Evolutionary conservation across 192 early-diverging fungal species (phyloP), one percentile per base, ranked within the genome.

Genomic region (Podila clonocystis): DNA sequence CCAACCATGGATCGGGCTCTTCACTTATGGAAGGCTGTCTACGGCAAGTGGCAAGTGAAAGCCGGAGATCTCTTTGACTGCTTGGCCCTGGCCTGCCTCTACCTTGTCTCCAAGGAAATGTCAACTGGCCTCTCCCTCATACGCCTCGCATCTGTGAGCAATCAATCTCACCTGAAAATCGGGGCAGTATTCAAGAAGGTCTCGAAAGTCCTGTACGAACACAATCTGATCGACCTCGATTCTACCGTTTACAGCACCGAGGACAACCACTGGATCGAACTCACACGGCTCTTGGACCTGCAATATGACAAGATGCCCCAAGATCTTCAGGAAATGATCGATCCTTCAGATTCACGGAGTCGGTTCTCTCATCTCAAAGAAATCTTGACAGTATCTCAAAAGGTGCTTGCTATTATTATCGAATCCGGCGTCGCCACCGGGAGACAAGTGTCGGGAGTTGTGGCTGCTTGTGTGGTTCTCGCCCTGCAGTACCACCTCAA

Each of bases 61-160:
- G 60, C 62, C 26, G 22, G 26, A 13, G n/a, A 22, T 11, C 30
- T 30, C 24, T 64, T 58, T 41, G 30, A 60, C 28, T 31, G 55
- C 9, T n/a, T 30, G 30, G 65, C 75, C 4, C 22, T 79, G 0
- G 70, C 65, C 11, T 79, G 75, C 38, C 70, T 79, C 17, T 79
- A 79, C 59, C 20, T 79, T 26, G 68, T 60, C 7, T 50, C 60
- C 50, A 71, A 67, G 65, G 75, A 79, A 48, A 24, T 69, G 19
- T 66, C 55, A 26, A 72, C 41, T 28, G 65, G 65, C 0, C 8
- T 79, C 19, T 58, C 69, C 4, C 38, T 79, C 5, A 11, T 67
- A 38, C 57, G 72, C 11, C 12, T 79, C 19, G 70, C 69, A 26
- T 24, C 55, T 12, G 36, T 22, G 9, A 30, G 60, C 30, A 52